Conservation (phyloP, 73 alveolate genomes). For the Uronychia binucleata region DNA sequence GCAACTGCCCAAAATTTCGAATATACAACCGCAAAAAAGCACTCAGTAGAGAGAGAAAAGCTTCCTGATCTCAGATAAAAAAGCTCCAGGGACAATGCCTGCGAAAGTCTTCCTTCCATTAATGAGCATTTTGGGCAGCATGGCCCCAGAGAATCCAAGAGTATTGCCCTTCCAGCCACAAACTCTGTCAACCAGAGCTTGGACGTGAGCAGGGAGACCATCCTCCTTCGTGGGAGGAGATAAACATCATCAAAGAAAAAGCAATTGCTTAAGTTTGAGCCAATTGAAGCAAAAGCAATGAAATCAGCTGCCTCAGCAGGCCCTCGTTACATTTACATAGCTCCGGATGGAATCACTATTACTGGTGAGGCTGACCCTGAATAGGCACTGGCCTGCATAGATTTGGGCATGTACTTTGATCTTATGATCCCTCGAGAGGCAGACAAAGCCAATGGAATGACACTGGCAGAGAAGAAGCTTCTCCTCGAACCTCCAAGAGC, state of each 20-base stretch:
- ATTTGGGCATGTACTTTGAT: background rate
- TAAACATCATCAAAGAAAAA: background rate
- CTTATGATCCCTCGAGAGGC: background rate
- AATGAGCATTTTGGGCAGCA: background rate
- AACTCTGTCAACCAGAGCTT: background rate
- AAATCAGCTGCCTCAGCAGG: too few relatives aligned
- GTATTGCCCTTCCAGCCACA: background rate
- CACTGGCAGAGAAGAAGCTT: background rate
- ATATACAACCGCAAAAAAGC: background rate
- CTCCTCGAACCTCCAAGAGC: background rate
- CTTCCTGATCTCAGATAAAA: background rate
- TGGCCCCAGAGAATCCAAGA: background rate
- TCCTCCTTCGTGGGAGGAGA: background rate
- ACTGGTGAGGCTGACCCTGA: background rate
- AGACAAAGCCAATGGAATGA: background rate
- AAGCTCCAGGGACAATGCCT: background rate
- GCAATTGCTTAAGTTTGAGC: background rate
- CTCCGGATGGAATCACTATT: background rate
- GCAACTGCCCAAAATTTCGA: background rate
- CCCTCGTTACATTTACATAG: background rate
- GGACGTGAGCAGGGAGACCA: background rate
- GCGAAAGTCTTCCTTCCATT: background rate
- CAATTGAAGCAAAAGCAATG: too few relatives aligned
- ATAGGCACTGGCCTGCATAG: background rate
- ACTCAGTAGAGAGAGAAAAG: background rate